These are phyloP conservation scores for Pichia manshurica DNA, from an alignment of 805 yeast species.

Conservation along the genomic window DNA sequence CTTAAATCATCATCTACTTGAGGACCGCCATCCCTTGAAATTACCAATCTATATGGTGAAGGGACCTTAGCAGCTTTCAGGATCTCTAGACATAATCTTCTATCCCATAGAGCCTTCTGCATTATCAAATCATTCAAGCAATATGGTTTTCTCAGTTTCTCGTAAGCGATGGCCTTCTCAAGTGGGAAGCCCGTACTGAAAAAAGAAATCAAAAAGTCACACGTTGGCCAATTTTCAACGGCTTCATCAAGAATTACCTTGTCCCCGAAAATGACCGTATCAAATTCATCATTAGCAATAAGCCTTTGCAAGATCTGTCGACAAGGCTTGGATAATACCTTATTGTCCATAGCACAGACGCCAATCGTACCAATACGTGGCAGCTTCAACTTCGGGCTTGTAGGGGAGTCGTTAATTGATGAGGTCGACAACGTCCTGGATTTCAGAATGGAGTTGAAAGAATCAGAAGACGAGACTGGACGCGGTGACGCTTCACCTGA, in stretches of 20 bases:
- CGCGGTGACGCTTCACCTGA: conserved; percentile 6
- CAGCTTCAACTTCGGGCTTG: conserved; percentile 45
- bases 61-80: conserved; percentile 80
- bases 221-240: conserved; percentile 97
- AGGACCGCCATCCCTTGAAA: conserved; percentile 97
- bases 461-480: conserved; percentile 12
- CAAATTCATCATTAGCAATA: conserved; percentile 92
- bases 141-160: conserved; percentile 82
- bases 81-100: conserved; percentile 77
- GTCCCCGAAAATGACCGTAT: conserved; percentile 94
- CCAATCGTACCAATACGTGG: conserved; percentile 90
- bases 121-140: conserved; percentile 80
- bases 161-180: conserved; percentile 90
- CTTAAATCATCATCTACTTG: conserved; percentile 63
- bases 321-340: conserved; percentile 93
- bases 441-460: conserved; percentile 15
- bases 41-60: conserved; percentile 82
- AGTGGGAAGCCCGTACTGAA: conserved; percentile 96
- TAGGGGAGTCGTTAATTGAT: conserved; percentile 16
- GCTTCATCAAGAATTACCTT: conserved; percentile 91
- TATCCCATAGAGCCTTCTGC: conserved; percentile 97
- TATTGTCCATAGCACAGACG: conserved; percentile 98
- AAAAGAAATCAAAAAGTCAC: conserved; percentile 90
- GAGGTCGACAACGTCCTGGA: conserved; percentile 30
- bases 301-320: conserved; percentile 81